Evolutionary conservation across 202 grass and related monocot species (phyloP), one percentile per base, ranked within the genome.

Genomic region (Cymbopogon flexuosus): DNA sequence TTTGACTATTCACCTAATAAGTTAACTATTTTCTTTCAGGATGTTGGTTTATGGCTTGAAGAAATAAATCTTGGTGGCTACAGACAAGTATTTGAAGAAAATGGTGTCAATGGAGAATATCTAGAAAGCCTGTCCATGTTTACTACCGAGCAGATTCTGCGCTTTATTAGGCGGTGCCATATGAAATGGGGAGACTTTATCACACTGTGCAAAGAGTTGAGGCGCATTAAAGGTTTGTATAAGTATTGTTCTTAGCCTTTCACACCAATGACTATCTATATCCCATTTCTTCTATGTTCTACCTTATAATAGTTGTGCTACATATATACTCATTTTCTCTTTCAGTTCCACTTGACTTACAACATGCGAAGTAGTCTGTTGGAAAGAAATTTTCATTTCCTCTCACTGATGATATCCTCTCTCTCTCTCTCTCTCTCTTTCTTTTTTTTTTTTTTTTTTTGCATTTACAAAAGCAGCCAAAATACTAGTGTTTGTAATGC

Each of bases 131-230:
- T 99, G 68, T 99, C 92, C 0, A 99, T 91, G 85, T 99, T 99
- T 82, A 99, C 96, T 65, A 99, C 92, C 0, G 96, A 99, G 8
- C 52, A 57, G n/a, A 57, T 57, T 57, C 52, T 57, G n/a, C n/a
- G 52, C n/a, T 57, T 57, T 57, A 57, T 57, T 57, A 22, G 52
- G 52, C 52, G 52, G n/a, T 57, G 52, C n/a, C 52, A 57, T 57
- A 57, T 99, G 96, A 99, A 99, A 79, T 99, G 96, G 92, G 96
- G 96, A 82, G 96, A 99, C 69, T 99, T 99, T 49, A 99, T 96
- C 80, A 93, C 96, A 80, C 81, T 99, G 24, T 99, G 96, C 92
- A 99, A 99, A 83, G 96, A 99, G 77, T 85, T 99, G 74, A 93
- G 96, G 75, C 90, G 90, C 62, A 99, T 99, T 72, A 99, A 96